Evolutionary conservation across 805 yeast genomes (phyloP), one percentile per base, ranked within the genome.

Genomic region (Cyberlindnera suaveolens): DNA sequence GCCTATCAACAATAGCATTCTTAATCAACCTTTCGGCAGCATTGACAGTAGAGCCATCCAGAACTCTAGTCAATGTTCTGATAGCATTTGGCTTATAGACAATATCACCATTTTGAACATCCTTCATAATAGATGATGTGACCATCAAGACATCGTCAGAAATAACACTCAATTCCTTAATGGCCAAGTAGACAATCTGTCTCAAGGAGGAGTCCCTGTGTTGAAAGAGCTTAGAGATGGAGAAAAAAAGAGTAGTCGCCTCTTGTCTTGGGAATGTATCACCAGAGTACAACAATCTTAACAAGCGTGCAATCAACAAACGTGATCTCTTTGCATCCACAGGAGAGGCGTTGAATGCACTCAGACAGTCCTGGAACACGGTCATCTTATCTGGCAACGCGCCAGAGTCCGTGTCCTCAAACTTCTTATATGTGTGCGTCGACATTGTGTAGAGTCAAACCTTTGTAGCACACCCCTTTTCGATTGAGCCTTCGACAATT

Each of bases 61-160:
- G 74, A 31, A 93, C 96, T 51, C 95, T 78, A 17, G 90, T 80
- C 57, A 93, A 74, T 0, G 98, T 85, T 64, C 99, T 80, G 50
- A 93, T 84, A 19, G 99, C 98, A 61, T 93, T 85, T 44, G 99
- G 96, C 60, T 89, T 88, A 66, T 84, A 89, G 48, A 88, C 70
- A 50, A 78, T 70, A 46, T 87, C 95, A 44, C 91, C 91, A 52
- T 81, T 82, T 67, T 95, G 97, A 42, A 93, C 87, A 67, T 93
- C 99, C 67, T 90, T 90, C 97, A 93, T 93, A 60, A 93, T 90
- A 23, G 96, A 89, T 3, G 96, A 87, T 23, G 99, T 93, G 23
- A 91, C 97, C 98, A 93, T 93, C 64, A 93, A 76, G 44, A 89
- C 88, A 65, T 93, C 97, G 53, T 87, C 86, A 17, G 96, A 87